Percentiles rank a stretch among this genome's conserved stretches.
These are phyloP conservation scores for Marasmius sp. DNA, from an alignment of 1,284 basidiomycete species.

Conservation along the genomic window DNA sequence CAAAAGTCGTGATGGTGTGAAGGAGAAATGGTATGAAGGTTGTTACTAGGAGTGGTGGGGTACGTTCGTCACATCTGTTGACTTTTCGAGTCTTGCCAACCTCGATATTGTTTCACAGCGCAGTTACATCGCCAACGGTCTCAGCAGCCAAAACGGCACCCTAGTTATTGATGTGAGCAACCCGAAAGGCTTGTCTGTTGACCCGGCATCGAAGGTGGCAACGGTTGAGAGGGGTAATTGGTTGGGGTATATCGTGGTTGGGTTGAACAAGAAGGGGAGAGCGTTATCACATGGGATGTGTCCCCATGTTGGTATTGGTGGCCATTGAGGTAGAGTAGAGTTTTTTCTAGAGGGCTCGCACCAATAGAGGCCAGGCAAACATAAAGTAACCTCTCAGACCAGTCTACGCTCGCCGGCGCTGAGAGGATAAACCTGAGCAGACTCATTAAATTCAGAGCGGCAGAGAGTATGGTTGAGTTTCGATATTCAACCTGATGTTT, in stretches of 20 bases:
- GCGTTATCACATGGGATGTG: constrained; percentile 31
- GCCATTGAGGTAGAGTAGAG: neutral
- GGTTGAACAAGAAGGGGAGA: constrained; percentile 23
- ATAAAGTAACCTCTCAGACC: constrained; percentile 10
- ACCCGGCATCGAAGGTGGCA: constrained; percentile 9
- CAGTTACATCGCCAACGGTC: too few relatives aligned
- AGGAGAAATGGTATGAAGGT: too few relatives aligned
- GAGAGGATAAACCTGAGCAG: neutral
- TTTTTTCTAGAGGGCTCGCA: neutral
- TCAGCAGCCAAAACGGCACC: too few relatives aligned
- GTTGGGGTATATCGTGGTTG: constrained; percentile 25
- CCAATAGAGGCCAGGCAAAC: constrained; percentile 7
- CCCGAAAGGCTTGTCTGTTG: constrained; percentile 19
- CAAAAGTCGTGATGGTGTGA: too few relatives aligned
- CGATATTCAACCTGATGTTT: too few relatives aligned
- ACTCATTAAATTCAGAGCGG: neutral
- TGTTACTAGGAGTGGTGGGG: too few relatives aligned
- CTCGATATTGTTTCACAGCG: too few relatives aligned
- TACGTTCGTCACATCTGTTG: too few relatives aligned
- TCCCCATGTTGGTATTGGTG: constrained; percentile 23
- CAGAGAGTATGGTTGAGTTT: neutral
- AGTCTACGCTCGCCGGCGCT: constrained; percentile 9
- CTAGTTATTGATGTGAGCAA: constrained; percentile 25
- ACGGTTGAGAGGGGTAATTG: constrained; percentile 23
- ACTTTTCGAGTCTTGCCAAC: too few relatives aligned